Conservation (phyloP, 2,329 filamentous ascomycete species). For the Trichophyton simii region DNA sequence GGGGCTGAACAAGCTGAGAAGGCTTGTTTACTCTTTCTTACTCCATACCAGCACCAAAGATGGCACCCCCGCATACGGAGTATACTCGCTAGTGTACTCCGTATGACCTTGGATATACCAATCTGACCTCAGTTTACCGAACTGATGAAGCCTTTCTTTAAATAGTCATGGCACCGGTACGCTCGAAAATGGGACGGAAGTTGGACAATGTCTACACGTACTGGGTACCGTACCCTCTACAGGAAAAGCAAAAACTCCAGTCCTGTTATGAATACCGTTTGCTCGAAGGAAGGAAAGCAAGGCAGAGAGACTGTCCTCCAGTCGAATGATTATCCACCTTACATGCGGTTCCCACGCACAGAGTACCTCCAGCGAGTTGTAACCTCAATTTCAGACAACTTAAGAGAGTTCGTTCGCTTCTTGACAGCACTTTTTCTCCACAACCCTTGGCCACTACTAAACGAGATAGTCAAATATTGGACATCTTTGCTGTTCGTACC, state of each 20-base stretch:
- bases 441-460: background rate
- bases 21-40: background rate
- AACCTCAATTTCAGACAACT: background rate
- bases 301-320: background rate
- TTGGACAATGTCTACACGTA: background rate
- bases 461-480: background rate
- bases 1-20: background rate
- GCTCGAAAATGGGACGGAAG: background rate
- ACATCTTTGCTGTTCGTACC: background rate
- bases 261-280: background rate
- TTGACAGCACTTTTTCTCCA: conserved; percentile 1
- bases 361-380: background rate
- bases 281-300: background rate
- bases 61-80: background rate
- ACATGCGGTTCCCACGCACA: too few relatives aligned
- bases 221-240: background rate
- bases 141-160: background rate
- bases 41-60: background rate
- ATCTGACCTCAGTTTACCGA: too few relatives aligned
- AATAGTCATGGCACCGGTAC: background rate
- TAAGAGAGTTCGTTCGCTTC: background rate
- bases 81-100: background rate
- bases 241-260: background rate
- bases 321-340: background rate
- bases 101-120: background rate